phyloP scores from a whole-genome alignment of 768 basidiomycete genomes.

The Kwoniella mangroviensis region DNA sequence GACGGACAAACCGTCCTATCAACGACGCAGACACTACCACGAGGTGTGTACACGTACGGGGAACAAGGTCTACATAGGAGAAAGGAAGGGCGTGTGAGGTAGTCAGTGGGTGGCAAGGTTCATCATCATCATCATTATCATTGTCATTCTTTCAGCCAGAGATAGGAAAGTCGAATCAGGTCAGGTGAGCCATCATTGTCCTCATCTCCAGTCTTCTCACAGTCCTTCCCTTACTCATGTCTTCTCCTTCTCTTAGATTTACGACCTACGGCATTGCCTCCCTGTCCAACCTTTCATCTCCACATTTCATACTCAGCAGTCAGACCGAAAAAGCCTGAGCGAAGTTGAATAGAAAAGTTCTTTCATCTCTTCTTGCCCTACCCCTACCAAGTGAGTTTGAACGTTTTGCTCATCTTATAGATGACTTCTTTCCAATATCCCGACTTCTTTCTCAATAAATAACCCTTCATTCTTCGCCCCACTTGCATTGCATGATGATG shows the following conservation, averaged over 20 bases:
- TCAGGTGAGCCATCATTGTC: constrained; percentile 1
- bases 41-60: neutral
- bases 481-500: neutral
- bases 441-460: neutral
- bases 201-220: neutral
- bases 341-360: neutral
- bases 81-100: constrained; percentile 27
- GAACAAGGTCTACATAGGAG: neutral
- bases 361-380: neutral
- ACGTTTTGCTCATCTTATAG: neutral
- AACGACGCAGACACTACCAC: constrained; percentile 1
- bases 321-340: constrained; percentile 3
- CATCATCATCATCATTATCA: neutral
- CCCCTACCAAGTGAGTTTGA: neutral
- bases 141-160: neutral
- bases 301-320: neutral
- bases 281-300: neutral
- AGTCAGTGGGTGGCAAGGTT: constrained; percentile 22
- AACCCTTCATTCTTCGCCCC: neutral
- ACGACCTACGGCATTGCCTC: neutral
- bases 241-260: neutral
- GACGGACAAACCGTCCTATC: neutral
- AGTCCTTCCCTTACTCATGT: neutral
- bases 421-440: neutral
- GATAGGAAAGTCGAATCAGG: neutral